Evolutionary conservation across 331 rosid species (phyloP), one percentile per base, ranked within the genome.

Genomic region (Dryas integrifolia): DNA sequence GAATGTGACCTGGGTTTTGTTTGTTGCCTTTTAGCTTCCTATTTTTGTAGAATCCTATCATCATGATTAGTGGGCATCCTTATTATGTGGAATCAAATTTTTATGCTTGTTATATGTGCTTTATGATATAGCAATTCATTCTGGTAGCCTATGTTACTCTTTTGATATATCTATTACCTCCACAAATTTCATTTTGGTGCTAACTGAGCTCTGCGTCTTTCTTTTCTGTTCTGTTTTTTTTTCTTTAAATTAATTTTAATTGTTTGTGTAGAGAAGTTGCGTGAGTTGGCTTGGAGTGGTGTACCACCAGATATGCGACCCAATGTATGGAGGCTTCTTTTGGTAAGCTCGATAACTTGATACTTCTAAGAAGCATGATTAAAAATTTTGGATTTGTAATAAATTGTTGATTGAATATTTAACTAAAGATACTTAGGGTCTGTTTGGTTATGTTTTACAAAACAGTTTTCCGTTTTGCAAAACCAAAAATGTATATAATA

Each of bases 281-380:
- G 86, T 21, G 98, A 93, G 81, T 85, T 93, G 76, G 96, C 97
- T 79, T 93, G 97, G 98, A 90, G 96, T 82, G 97, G 98, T 41
- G 66, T 93, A 75, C 97, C 94, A 18, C 96, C 92, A 65, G 85
- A 93, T 69, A 87, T 93, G 97, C 97, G 98, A 48, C 96, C 98
- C 14, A 83, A 84, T 58, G 84, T 87, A 45, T 93, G 97, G 98
- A 88, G 97, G 85, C 94, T 93, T 82, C 97, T 93, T 79, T 85
- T 93, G 94, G 98, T 93, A 88, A 83, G 92, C 76, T 78, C 8
- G 26, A 72, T 76, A 65, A 15, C 57, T 30, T 38, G 9, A 63
- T 58, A n/a, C 49, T 66, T 11, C n/a, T 39, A 52, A 26, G 16
- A 55, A 2, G 64, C 9, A 69, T 2, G 40, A 18, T 69, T 14